Conservation (phyloP, 306 rosid species). For the Aeschynomene evenia region DNA sequence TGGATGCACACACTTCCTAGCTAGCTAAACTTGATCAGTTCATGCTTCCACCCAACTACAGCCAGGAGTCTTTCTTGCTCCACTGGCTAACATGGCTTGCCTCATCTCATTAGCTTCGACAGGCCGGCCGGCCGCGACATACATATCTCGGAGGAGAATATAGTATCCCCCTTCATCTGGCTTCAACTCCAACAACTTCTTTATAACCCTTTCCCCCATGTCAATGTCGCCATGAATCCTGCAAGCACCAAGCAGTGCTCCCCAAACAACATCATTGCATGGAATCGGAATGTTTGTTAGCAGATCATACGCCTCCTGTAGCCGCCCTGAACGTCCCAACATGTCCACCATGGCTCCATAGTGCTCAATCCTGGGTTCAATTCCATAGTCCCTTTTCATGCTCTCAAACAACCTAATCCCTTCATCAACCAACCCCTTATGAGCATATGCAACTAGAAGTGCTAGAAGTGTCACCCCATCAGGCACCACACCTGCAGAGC, state of each 20-base stretch:
- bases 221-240: conserved; percentile 51
- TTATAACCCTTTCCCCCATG: conserved; percentile 49
- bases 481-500: conserved; percentile 41
- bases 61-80: conserved; percentile 53
- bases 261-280: conserved; percentile 52
- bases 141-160: conserved; percentile 54
- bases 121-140: conserved; percentile 48
- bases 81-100: conserved; percentile 40
- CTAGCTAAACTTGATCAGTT: too few relatives aligned
- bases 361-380: conserved; percentile 56
- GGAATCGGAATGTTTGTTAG: conserved; percentile 43
- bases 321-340: conserved; percentile 62
- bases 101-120: conserved; percentile 53
- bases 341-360: conserved; percentile 59
- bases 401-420: conserved; percentile 51
- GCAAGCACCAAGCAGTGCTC: conserved; percentile 62
- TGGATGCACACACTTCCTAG: not conserved
- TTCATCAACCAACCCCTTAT: conserved; percentile 53
- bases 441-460: conserved; percentile 55
- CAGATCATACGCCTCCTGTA: conserved; percentile 55
- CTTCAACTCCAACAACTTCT: conserved; percentile 47
- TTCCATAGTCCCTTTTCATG: conserved; percentile 46
- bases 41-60: conserved; percentile 52
- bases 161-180: conserved; percentile 67
- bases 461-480: conserved; percentile 50